Conservation (phyloP, 257 asterid genomes). For the Linaria vulgaris region DNA sequence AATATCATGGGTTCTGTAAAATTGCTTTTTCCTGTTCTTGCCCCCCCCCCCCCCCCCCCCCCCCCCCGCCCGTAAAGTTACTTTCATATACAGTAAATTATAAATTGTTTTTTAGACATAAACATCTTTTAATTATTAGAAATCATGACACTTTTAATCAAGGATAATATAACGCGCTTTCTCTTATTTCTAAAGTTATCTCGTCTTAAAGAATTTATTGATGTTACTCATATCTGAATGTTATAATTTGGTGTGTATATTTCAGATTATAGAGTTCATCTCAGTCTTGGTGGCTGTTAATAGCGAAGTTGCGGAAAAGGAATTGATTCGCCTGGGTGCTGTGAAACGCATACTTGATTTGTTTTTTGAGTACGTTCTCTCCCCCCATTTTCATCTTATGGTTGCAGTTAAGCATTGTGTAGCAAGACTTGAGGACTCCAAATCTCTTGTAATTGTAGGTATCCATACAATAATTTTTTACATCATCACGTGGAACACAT, state of each 20-base stretch:
- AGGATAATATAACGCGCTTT: neutral
- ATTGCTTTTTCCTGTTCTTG: neutral
- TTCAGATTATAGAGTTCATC: constrained; percentile 89
- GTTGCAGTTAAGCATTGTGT: constrained; percentile 5
- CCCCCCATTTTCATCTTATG: constrained; percentile 11
- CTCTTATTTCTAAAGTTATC: constrained; percentile 14
- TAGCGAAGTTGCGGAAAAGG: constrained; percentile 83
- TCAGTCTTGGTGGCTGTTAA: constrained; percentile 76
- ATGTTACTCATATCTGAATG: constrained; percentile 28
- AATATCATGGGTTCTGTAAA: constrained; percentile 3
- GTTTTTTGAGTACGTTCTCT: constrained; percentile 69
- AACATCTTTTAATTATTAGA: neutral
- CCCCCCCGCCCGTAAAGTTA: neutral
- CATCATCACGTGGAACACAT: constrained; percentile 61
- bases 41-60: too few species aligned
- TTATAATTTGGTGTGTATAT: constrained; percentile 24
- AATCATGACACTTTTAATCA: neutral
- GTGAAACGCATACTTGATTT: constrained; percentile 59
- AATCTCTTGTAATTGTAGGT: constrained; percentile 38
- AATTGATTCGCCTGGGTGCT: constrained; percentile 74
- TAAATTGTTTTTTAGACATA: constrained; percentile 7
- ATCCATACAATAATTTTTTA: constrained; percentile 62
- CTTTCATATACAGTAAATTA: constrained; percentile 17
- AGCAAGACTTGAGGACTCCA: constrained; percentile 12
- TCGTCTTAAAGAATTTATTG: constrained; percentile 3